These are phyloP conservation scores for Alternaria postmessia DNA, from an alignment of 2,329 filamentous ascomycete genomes.

Conservation along the genomic window DNA sequence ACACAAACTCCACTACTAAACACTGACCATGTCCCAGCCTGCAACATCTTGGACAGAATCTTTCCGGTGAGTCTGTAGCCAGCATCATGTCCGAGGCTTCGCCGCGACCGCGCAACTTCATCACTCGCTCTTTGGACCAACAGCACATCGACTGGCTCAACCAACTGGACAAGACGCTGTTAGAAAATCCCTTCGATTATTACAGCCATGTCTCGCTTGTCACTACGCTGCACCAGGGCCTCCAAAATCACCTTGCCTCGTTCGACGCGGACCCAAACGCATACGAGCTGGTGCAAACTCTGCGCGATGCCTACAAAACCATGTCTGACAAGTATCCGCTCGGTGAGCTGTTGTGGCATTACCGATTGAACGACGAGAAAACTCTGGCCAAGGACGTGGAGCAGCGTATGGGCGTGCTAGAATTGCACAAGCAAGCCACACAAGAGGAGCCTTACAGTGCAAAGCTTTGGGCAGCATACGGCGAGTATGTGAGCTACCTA, in stretches of 20 bases:
- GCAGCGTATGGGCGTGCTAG: constrained; percentile 72
- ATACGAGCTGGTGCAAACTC: constrained; percentile 56
- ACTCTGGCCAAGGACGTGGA: constrained; percentile 68
- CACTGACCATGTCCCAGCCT: constrained; percentile 25
- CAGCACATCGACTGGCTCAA: constrained; percentile 55
- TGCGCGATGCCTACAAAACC: constrained; percentile 62
- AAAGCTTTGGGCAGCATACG: constrained; percentile 78
- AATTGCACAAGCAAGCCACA: constrained; percentile 75
- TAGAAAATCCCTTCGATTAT: constrained; percentile 60
- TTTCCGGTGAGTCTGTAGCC: constrained; percentile 55
- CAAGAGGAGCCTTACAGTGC: constrained; percentile 76
- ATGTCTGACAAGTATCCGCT: constrained; percentile 72
- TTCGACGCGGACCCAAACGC: constrained; percentile 49
- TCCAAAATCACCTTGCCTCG: constrained; percentile 51
- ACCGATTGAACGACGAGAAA: constrained; percentile 77
- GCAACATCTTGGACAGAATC: constrained; percentile 45
- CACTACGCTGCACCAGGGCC: constrained; percentile 58
- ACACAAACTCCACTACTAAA: constrained; percentile 16
- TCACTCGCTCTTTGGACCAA: constrained; percentile 53
- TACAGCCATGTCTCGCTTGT: constrained; percentile 59
- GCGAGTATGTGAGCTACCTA: constrained; percentile 78
- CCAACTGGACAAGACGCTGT: constrained; percentile 54
- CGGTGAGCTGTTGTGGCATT: constrained; percentile 79
- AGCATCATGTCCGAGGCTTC: constrained; percentile 60
- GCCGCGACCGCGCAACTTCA: constrained; percentile 54